These are phyloP conservation scores for Adansonia grandidieri DNA, from an alignment of 441 rosid species.

Conservation along the genomic window DNA sequence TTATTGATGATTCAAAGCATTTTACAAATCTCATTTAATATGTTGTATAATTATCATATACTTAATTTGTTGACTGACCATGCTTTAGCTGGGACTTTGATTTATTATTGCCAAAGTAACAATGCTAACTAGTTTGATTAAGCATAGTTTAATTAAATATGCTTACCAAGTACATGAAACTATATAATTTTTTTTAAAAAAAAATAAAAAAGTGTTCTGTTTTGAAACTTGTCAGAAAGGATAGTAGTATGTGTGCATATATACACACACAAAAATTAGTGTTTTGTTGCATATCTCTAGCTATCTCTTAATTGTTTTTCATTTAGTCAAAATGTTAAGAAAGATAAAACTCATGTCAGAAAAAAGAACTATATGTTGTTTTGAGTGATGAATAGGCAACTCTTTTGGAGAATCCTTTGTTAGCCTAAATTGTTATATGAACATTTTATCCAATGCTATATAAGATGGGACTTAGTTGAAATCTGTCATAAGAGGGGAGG, in stretches of 20 bases:
- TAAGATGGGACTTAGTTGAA: not conserved
- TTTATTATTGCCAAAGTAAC: not conserved
- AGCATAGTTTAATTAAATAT: not conserved
- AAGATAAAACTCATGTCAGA: not conserved
- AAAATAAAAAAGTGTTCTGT: not conserved
- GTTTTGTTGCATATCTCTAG: no score
- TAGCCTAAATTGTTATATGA: not conserved
- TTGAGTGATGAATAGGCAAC: slow-evolving; percentile 8
- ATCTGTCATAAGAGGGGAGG: not conserved
- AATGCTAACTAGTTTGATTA: not conserved
- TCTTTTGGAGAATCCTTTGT: slow-evolving; percentile 1
- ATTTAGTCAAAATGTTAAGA: not conserved
- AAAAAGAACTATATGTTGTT: not conserved
- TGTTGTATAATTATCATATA: not conserved
- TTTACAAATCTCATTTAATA: no score
- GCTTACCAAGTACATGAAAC: not conserved
- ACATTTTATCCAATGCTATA: not conserved
- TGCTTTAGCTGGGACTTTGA: not conserved
- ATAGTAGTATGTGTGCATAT: no score
- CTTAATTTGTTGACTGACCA: not conserved
- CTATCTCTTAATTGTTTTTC: not conserved
- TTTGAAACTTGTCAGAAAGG: not conserved
- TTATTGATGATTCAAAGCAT: slow-evolving; percentile 21
- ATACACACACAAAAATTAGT: no score
- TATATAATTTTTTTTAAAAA: not conserved